A percentile compares a stretch with the other conserved stretches of the same genome.
Conservation (phyloP, 2,329 filamentous ascomycete species). For the Aschersonia sp. region DNA sequence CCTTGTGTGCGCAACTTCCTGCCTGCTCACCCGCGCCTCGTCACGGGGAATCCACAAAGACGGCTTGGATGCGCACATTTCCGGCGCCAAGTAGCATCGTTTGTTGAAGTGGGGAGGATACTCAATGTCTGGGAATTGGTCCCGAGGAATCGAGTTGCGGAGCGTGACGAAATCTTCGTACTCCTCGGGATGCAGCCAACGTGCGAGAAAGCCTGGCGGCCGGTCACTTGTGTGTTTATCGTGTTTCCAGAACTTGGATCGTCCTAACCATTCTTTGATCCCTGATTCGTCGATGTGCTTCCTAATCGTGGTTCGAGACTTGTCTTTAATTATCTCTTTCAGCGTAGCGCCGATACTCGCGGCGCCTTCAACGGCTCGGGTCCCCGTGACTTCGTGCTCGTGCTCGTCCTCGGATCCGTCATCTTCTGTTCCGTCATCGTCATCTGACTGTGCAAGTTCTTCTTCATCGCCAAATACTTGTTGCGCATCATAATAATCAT, state of each 20-base stretch:
- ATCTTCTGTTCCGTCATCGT: conserved; percentile 12
- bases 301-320: conserved; percentile 18
- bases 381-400: conserved; percentile 8
- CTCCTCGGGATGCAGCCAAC: conserved; percentile 65
- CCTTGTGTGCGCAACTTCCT: conserved; percentile 61
- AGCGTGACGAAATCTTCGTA: conserved; percentile 60
- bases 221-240: conserved; percentile 12
- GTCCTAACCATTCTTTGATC: conserved; percentile 12
- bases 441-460: conserved; percentile 9
- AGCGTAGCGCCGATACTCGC: conserved; percentile 17
- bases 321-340: conserved; percentile 20
- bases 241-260: conserved; percentile 12
- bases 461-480: conserved; percentile 19
- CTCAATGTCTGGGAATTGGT: conserved; percentile 25
- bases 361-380: conserved; percentile 23
- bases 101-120: conserved; percentile 30
- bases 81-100: conserved; percentile 53
- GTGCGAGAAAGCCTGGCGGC: conserved; percentile 37
- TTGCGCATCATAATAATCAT: conserved; percentile 19
- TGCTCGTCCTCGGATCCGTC: conserved; percentile 13
- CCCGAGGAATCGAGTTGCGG: conserved; percentile 51
- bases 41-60: conserved; percentile 80
- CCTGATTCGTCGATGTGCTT: conserved; percentile 11
- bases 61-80: conserved; percentile 43
- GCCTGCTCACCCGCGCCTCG: conserved; percentile 54